Evolutionary conservation across 768 basidiomycete species (phyloP).

Genomic region (Termitomyces sp.): DNA sequence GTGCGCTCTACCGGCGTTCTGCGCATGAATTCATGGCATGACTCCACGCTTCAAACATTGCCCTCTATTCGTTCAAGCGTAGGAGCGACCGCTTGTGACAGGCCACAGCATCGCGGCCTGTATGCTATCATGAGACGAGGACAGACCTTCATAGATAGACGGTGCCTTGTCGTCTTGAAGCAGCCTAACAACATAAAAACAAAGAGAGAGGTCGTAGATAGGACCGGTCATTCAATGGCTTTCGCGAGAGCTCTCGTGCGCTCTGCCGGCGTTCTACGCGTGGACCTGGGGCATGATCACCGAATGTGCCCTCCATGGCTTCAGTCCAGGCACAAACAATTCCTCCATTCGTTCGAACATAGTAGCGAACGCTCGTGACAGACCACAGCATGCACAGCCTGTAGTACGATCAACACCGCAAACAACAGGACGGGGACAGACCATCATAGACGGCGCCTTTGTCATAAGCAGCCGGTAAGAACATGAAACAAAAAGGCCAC

Average conservation of each 20-base stretch:
- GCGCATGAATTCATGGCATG: too few species aligned
- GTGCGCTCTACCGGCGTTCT: constrained; percentile 5
- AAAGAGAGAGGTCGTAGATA: constrained; percentile 9
- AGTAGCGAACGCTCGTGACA: neutral
- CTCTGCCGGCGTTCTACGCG: constrained; percentile 11
- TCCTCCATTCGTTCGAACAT: too few species aligned
- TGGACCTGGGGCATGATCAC: too few species aligned
- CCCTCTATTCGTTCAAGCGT: too few species aligned
- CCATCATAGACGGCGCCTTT: constrained; percentile 2
- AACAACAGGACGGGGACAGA: neutral
- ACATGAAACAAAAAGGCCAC: too few species aligned
- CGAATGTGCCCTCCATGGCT: too few species aligned
- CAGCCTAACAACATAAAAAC: neutral
- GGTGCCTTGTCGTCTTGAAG: constrained; percentile 6
- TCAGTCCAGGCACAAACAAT: too few species aligned
- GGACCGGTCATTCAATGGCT: constrained; percentile 7
- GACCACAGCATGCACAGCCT: neutral
- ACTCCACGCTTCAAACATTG: too few species aligned
- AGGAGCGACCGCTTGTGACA: neutral
- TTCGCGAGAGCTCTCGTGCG: neutral
- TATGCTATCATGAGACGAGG: neutral
- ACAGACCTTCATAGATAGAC: neutral
- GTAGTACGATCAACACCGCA: too few species aligned
- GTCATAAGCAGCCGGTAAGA: too few species aligned
- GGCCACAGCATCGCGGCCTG: neutral